These are phyloP conservation scores for Naganishia randhawae DNA, from an alignment of 768 basidiomycete genomes.

Conservation along the genomic window DNA sequence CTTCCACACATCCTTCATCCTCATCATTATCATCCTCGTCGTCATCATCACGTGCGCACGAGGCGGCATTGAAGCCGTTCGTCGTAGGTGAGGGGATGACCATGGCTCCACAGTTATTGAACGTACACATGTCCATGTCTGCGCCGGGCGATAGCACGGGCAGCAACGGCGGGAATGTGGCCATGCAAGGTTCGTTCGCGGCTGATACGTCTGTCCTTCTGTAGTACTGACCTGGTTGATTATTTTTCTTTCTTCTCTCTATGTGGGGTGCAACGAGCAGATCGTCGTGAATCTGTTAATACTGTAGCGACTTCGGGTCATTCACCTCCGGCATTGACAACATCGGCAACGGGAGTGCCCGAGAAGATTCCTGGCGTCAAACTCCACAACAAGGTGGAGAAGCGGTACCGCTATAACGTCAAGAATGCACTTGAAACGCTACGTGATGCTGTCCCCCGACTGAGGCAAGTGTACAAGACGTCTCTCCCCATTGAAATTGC, in stretches of 20 bases:
- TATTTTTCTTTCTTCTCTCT: too few relatives aligned
- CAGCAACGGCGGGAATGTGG: not conserved
- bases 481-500: conserved; percentile 41
- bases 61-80: not conserved
- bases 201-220: too few relatives aligned
- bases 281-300: not conserved
- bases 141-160: too few relatives aligned
- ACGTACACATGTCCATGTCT: not conserved
- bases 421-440: conserved; percentile 47
- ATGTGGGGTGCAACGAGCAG: too few relatives aligned
- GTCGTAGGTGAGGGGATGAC: not conserved
- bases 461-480: conserved; percentile 47
- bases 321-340: not conserved
- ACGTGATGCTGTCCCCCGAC: conserved; percentile 48
- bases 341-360: not conserved
- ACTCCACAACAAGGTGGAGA: conserved; percentile 50
- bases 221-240: too few relatives aligned
- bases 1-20: not conserved
- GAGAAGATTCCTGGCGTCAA: conserved; percentile 33
- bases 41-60: not conserved
- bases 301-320: not conserved
- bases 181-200: too few relatives aligned
- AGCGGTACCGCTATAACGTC: conserved; percentile 49
- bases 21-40: not conserved
- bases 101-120: not conserved